Evolutionary conservation across 805 yeast species (phyloP).

Genomic region (Candida patagonica): DNA sequence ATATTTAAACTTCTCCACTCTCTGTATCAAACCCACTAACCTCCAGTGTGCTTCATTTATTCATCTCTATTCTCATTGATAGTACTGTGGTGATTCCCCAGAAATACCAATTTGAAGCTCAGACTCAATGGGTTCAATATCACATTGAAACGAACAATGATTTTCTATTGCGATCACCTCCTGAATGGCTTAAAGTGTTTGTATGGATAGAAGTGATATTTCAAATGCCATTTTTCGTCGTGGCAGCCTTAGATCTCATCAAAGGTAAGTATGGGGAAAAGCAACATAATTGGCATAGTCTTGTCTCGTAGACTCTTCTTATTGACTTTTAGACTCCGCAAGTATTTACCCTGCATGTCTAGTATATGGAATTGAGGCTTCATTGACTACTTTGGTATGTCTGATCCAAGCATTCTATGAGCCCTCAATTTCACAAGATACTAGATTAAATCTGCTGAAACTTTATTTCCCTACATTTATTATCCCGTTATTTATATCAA

Average conservation of each 20-base stretch:
- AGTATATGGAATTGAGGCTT: conserved; percentile 75
- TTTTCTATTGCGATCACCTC: conserved; percentile 48
- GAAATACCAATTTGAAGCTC: conserved; percentile 38
- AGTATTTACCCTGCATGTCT: conserved; percentile 35
- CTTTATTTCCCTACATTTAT: conserved; percentile 65
- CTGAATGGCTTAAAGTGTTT: conserved; percentile 65
- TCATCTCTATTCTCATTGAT: conserved; percentile 69
- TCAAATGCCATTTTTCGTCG: conserved; percentile 79
- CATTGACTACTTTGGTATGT: conserved; percentile 70
- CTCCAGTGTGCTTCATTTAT: conserved; percentile 49
- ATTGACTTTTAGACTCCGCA: neutral
- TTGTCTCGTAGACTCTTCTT: conserved; percentile 9
- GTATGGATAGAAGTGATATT: conserved; percentile 63
- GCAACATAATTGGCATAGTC: conserved; percentile 10
- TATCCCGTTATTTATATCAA: conserved; percentile 49
- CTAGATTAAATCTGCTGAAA: conserved; percentile 36
- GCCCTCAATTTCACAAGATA: conserved; percentile 32
- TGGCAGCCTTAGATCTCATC: conserved; percentile 31
- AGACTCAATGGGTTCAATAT: conserved; percentile 41
- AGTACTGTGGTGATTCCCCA: conserved; percentile 59
- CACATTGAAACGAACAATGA: conserved; percentile 66
- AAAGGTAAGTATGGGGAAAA: conserved; percentile 24
- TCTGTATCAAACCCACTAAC: neutral
- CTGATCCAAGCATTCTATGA: conserved; percentile 25
- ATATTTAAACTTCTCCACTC: neutral